A percentile compares a stretch with the other conserved stretches of the same genome.
Conservation (phyloP, 306 rosid species). For the Potentilla sterilis region DNA sequence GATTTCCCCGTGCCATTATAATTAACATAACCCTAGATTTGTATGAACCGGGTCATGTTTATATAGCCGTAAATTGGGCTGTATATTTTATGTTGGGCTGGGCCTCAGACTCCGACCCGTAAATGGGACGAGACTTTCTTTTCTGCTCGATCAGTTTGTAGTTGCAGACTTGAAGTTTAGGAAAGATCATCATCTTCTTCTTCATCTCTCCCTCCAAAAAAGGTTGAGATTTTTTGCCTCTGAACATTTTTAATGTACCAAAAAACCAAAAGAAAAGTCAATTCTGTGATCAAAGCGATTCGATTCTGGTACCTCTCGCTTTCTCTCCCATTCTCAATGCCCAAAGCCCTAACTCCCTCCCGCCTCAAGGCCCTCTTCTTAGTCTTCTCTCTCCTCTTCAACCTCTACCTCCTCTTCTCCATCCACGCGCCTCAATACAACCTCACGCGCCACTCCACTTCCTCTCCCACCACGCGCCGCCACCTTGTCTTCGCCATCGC, state of each 20-base stretch:
- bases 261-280: background rate
- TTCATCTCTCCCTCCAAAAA: too few species aligned
- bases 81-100: background rate
- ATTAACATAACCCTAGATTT: background rate
- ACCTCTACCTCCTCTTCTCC: conserved; percentile 38
- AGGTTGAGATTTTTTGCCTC: background rate
- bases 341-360: conserved; percentile 12
- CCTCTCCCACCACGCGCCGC: conserved; percentile 53
- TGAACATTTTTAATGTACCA: background rate
- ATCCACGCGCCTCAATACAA: conserved; percentile 16
- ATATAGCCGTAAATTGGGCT: background rate
- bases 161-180: background rate
- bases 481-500: conserved; percentile 71
- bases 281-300: background rate
- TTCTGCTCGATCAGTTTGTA: background rate
- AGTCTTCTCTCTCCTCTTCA: conserved; percentile 42
- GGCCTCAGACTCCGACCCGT: background rate
- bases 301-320: conserved; percentile 18
- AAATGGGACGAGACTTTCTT: too few species aligned
- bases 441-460: background rate
- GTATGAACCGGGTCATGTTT: background rate
- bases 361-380: conserved; percentile 46
- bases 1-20: conserved; percentile 79
- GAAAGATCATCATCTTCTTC: background rate
- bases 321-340: conserved; percentile 15